Percentiles rank a stretch among this genome's conserved stretches.
Evolutionary conservation across 306 rosid species (phyloP).

Genomic region (Citrullus colocynthis): DNA sequence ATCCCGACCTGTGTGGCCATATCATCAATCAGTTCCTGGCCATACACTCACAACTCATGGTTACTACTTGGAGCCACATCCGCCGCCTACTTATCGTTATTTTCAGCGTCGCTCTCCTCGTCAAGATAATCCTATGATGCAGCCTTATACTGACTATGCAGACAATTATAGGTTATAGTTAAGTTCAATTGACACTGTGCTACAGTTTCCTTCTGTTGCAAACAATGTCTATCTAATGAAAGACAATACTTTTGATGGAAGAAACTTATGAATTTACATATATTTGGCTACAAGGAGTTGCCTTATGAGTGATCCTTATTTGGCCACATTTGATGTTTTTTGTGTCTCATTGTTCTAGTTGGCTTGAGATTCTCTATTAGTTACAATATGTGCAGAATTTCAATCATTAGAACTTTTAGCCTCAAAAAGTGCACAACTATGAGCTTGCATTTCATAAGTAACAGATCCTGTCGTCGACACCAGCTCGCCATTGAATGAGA

Average conservation of each 20-base stretch:
- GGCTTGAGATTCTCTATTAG: background rate
- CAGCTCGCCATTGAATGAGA: conserved; percentile 35
- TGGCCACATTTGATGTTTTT: background rate
- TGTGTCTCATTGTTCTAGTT: background rate
- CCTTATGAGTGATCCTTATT: background rate
- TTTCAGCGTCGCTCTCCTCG: background rate
- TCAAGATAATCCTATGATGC: conserved; percentile 2
- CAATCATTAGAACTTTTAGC: conserved; percentile 23
- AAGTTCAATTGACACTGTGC: background rate
- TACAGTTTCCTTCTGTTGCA: background rate
- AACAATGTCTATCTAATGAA: background rate
- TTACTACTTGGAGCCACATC: background rate
- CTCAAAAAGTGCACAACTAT: conserved; percentile 66
- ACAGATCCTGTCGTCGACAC: conserved; percentile 23
- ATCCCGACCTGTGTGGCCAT: background rate
- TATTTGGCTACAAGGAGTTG: background rate
- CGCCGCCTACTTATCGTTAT: background rate
- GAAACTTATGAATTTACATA: background rate
- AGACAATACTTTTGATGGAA: background rate
- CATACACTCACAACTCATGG: background rate
- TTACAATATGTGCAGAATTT: background rate
- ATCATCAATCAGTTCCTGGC: background rate
- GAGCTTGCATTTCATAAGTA: conserved; percentile 46
- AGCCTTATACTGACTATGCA: conserved; percentile 1
- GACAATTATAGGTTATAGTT: background rate